These are phyloP conservation scores for Fabrea salina DNA, from an alignment of 169 alveolate species.

Conservation along the genomic window DNA sequence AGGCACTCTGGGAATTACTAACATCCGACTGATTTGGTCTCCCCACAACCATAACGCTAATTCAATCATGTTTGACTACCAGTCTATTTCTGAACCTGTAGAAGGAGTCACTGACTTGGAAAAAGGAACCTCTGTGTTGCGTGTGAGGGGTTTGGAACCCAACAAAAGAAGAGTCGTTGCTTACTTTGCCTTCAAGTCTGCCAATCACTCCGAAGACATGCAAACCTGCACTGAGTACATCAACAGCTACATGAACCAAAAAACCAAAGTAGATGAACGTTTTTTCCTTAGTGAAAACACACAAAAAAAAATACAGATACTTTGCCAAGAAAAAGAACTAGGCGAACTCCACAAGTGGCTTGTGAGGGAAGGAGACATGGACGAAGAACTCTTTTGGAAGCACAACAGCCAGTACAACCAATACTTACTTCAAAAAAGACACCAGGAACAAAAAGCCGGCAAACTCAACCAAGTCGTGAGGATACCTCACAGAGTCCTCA, in stretches of 20 bases:
- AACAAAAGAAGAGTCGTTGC: background rate
- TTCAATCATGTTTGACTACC: background rate
- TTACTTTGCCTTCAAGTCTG: background rate
- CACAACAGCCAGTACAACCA: background rate
- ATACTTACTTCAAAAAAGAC: background rate
- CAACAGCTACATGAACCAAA: background rate
- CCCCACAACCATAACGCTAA: background rate
- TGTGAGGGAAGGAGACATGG: conserved; percentile 17
- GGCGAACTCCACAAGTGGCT: background rate
- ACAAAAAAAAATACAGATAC: conserved; percentile 1
- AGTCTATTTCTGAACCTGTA: background rate
- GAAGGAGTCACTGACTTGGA: background rate
- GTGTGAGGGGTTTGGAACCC: background rate
- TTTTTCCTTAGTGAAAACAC: background rate
- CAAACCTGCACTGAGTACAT: background rate
- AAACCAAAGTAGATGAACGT: background rate
- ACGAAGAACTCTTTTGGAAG: conserved; percentile 25
- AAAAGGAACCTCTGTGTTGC: background rate
- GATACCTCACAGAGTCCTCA: conserved; percentile 9
- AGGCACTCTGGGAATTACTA: conserved; percentile 11
- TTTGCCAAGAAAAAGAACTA: background rate
- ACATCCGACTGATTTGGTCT: conserved; percentile 4
- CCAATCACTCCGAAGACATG: conserved; percentile 7
- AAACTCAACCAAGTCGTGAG: background rate
- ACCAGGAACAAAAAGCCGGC: background rate